Percentiles rank a stretch among this genome's conserved stretches.
Evolutionary conservation across 2,329 filamentous ascomycete species (phyloP).

Genomic region (Beauveria brongniartii): DNA sequence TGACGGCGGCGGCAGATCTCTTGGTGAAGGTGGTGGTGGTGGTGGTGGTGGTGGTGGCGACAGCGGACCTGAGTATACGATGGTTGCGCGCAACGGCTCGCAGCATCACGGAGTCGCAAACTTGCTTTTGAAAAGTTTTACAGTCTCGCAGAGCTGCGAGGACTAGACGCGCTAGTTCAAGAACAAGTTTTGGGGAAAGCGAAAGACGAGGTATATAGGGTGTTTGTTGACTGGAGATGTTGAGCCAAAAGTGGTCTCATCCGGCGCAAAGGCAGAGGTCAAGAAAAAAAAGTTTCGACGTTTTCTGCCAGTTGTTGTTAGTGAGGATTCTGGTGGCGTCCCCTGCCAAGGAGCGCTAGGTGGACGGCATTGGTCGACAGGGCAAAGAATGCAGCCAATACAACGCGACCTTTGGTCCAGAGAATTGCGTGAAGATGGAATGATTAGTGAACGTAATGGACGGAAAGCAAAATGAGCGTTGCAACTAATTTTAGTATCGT

Average conservation of each 20-base stretch:
- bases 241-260: background rate
- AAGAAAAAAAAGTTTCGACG: background rate
- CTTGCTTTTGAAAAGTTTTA: background rate
- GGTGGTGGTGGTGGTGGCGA: background rate
- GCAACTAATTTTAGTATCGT: too few relatives aligned
- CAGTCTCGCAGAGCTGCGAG: background rate
- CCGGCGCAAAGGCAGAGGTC: background rate
- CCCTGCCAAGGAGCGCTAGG: slow-evolving; percentile 4
- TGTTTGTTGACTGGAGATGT: background rate
- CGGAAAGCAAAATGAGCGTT: too few relatives aligned
- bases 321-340: slow-evolving; percentile 2
- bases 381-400: background rate
- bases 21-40: background rate
- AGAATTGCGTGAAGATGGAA: background rate
- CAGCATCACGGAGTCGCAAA: background rate
- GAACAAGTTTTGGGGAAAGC: background rate
- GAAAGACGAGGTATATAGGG: background rate
- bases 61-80: background rate
- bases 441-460: background rate
- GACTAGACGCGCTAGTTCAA: background rate
- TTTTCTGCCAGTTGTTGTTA: background rate
- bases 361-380: background rate
- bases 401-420: too few relatives aligned
- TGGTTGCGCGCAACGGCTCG: background rate
- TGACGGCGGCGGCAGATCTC: background rate